Conservation (phyloP, 2,329 filamentous ascomycete genomes). For the Exophiala bonariae region DNA sequence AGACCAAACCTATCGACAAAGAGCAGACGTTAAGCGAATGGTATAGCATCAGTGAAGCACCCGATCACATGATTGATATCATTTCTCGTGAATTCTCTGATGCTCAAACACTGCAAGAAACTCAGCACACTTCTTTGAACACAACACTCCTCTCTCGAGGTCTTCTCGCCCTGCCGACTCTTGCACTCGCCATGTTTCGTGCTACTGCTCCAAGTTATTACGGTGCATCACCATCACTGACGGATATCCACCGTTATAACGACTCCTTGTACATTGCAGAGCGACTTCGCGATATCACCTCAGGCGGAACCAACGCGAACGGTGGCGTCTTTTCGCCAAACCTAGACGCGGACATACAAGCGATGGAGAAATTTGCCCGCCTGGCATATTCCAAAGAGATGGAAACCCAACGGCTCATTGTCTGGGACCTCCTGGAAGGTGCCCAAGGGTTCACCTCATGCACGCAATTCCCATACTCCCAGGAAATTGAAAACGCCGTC, state of each 20-base stretch:
- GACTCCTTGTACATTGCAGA: constrained; percentile 61
- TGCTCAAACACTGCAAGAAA: constrained; percentile 38
- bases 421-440: constrained; percentile 62
- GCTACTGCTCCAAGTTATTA: constrained; percentile 50
- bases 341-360: constrained; percentile 51
- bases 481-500: constrained; percentile 61
- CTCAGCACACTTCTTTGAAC: constrained; percentile 38
- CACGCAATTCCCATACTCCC: constrained; percentile 58
- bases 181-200: constrained; percentile 52
- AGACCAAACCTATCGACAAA: constrained; percentile 36
- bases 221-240: constrained; percentile 44
- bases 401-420: constrained; percentile 63
- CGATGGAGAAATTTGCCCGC: constrained; percentile 60
- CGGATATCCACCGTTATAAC: constrained; percentile 67
- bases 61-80: constrained; percentile 65
- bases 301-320: constrained; percentile 38
- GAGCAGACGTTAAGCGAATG: constrained; percentile 80
- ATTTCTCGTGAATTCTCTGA: constrained; percentile 44
- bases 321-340: no score
- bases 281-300: constrained; percentile 47
- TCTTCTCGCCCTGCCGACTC: constrained; percentile 46
- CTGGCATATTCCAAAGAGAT: constrained; percentile 64
- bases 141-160: constrained; percentile 37
- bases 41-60: constrained; percentile 86
- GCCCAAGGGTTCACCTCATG: constrained; percentile 63